Evolutionary conservation across 2,329 filamentous ascomycete genomes (phyloP).

Genomic region (Golovinomyces cichoracearum): DNA sequence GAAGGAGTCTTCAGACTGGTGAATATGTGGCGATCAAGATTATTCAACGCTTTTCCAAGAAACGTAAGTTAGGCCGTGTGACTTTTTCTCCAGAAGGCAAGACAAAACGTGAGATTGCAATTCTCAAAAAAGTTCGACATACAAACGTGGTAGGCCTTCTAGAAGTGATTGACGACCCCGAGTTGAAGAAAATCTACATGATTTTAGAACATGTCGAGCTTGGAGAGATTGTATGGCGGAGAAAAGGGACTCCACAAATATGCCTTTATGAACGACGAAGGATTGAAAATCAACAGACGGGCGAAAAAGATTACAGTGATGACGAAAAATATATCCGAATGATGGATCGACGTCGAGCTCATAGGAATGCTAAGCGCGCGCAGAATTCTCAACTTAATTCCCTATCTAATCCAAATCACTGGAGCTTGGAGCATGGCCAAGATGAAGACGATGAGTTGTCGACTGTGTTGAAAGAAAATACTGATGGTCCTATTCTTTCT

Average conservation of each 20-base stretch:
- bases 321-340: slow-evolving; percentile 32
- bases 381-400: slow-evolving; percentile 24
- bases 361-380: slow-evolving; percentile 31
- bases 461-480: background rate
- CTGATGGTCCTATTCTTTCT: slow-evolving; percentile 2
- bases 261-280: slow-evolving; percentile 59
- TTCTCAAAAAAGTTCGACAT: slow-evolving; percentile 91
- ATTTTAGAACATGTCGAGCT: slow-evolving; percentile 85
- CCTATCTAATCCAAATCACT: slow-evolving; percentile 33
- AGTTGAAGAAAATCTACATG: slow-evolving; percentile 93
- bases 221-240: slow-evolving; percentile 84
- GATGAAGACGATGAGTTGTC: slow-evolving; percentile 21
- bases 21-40: slow-evolving; percentile 94
- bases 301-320: slow-evolving; percentile 30
- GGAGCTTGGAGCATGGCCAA: slow-evolving; percentile 63
- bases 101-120: slow-evolving; percentile 88
- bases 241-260: slow-evolving; percentile 61
- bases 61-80: slow-evolving; percentile 67
- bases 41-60: slow-evolving; percentile 84
- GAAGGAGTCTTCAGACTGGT: slow-evolving; percentile 48
- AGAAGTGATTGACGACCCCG: slow-evolving; percentile 92
- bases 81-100: slow-evolving; percentile 45
- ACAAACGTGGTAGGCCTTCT: slow-evolving; percentile 88
- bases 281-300: slow-evolving; percentile 44
- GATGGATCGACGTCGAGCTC: slow-evolving; percentile 29